Base-by-base conservation (phyloP, 2,329 filamentous ascomycete genomes). In the Neospermospora avenae region DNA sequence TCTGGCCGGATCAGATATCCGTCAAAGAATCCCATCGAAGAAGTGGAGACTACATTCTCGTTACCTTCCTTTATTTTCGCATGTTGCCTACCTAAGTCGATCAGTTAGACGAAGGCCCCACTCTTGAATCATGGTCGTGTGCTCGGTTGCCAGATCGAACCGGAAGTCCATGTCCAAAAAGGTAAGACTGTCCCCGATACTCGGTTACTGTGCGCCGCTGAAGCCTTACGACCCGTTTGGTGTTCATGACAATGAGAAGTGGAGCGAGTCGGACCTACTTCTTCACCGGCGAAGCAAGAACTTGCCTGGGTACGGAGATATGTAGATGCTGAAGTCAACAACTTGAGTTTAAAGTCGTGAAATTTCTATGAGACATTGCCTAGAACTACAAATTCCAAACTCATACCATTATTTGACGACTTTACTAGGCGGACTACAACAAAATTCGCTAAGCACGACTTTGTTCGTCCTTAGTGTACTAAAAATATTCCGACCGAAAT, bases 171-270 rank as follows among this genome's bases (percentile, higher is more conserved):
- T 52, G 45, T 52, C 46, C 18, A 31, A 60, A 53, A n/a, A 34
- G 53, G 58, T 22, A 22, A 60, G 52, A 34, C 4, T 52, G 45
- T 60, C 58, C 58, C 51, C 51, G 24, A n/a, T 35, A 16, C 22
- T 54, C 34, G 51, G 39, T 54, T 18, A 41, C 51, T 54, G 34
- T 22, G 3, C 22, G 35, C 34, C 22, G 35, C 18, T 18, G 18
- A 20, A 37, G 16, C 34, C 48, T 37, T 22, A 35, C 13, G 35
- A 25, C 37, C 22, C 51, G 20, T 14, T 18, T 54, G 51, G 37
- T 54, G 35, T 28, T 41, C 37, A 35, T 14, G 35, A 42, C 41
- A 35, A 41, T 35, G 51, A 42, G 48, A 24, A 18, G 48, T 51
- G 48, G 48, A 51, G 46, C 25, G 24, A 28, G 34, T 34, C 25